Evolutionary conservation across 495 filamentous ascomycete species (phyloP).

Genomic region (Annulohypoxylon stygium): DNA sequence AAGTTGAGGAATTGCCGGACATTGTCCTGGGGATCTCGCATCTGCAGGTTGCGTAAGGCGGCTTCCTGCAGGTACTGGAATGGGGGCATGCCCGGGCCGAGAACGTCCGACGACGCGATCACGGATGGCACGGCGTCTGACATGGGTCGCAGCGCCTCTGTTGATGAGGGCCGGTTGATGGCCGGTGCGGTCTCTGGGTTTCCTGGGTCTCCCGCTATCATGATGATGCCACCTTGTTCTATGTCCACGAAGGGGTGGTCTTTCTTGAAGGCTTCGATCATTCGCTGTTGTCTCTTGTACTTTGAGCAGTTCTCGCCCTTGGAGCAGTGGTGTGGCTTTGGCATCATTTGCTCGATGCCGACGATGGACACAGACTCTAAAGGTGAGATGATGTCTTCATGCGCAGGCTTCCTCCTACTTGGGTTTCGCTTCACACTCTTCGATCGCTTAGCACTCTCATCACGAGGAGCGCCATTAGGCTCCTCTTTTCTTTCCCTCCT

Average conservation of each 20-base stretch:
- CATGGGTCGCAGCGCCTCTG: slow-evolving; percentile 66
- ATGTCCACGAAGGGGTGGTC: slow-evolving; percentile 73
- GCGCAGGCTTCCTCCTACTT: slow-evolving; percentile 60
- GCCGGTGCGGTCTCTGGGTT: slow-evolving; percentile 73
- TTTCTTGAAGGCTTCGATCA: slow-evolving; percentile 74
- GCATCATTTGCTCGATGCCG: slow-evolving; percentile 88
- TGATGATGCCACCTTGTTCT: slow-evolving; percentile 70
- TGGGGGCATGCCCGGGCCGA: slow-evolving; percentile 74
- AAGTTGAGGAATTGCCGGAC: slow-evolving; percentile 88
- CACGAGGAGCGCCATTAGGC: slow-evolving; percentile 52
- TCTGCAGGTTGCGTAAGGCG: slow-evolving; percentile 72
- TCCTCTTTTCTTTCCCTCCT: slow-evolving; percentile 51
- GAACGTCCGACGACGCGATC: slow-evolving; percentile 88
- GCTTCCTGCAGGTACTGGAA: slow-evolving; percentile 78
- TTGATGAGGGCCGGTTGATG: slow-evolving; percentile 52
- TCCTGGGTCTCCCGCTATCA: slow-evolving; percentile 76
- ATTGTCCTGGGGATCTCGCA: slow-evolving; percentile 88
- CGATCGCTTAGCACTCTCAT: slow-evolving; percentile 57
- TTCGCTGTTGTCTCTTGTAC: slow-evolving; percentile 77
- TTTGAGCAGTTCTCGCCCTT: slow-evolving; percentile 93
- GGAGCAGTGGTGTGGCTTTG: slow-evolving; percentile 85
- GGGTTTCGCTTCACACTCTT: slow-evolving; percentile 54
- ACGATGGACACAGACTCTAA: slow-evolving; percentile 91
- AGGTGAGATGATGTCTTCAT: slow-evolving; percentile 76
- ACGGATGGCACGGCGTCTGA: slow-evolving; percentile 80